Base-by-base conservation (phyloP, 257 asterid genomes). In the Nicotiana noctiflora region DNA sequence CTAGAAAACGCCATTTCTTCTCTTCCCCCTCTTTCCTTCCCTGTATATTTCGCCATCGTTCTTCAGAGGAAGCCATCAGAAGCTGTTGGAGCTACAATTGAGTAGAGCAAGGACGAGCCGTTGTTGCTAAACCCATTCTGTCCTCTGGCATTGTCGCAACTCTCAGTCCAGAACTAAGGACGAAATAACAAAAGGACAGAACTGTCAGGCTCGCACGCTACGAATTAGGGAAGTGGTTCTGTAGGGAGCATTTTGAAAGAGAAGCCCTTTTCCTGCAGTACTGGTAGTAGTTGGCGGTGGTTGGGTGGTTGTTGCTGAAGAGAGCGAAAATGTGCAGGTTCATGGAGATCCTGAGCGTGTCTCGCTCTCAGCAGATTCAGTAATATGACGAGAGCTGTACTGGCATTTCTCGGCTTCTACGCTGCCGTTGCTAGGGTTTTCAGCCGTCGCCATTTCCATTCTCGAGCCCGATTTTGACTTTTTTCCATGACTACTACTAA, bases 401-500 rank as follows among this genome's bases (percentile, higher is more conserved):
- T 21, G 15, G 21, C 8, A 49, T 74, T 74, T 74, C 23, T 74
- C 62, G 37, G 32, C 19, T 70, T 8, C 49, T 40, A 17, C 29
- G 12, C 76, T 68, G 18, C 40, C 68, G 19, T 64, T 64, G 18
- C 56, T 57, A 79, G 77, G 82, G 66, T 49, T 65, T 64, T 29
- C 65, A 53, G n/a, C 79, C 37, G 53, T 51, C 23, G 19, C 44
- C 62, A 55, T 49, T 79, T 63, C 34, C 77, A 64, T 63, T 79
- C 21, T 25, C 37, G 65, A 46, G 34, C 34, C 23, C 8, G 14
- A 34, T 64, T 79, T 74, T 74, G 79, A 74, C 44, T 74, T 74
- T 51, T 46, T 23, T 8, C 70, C 93, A 79, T 93, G 88, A 89
- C 96, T 51, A 91, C 98, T 84, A 85, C 97, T 88, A 95, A 95